phyloP scores from a whole-genome alignment of 306 rosid species.

The Castanopsis chinensis region DNA sequence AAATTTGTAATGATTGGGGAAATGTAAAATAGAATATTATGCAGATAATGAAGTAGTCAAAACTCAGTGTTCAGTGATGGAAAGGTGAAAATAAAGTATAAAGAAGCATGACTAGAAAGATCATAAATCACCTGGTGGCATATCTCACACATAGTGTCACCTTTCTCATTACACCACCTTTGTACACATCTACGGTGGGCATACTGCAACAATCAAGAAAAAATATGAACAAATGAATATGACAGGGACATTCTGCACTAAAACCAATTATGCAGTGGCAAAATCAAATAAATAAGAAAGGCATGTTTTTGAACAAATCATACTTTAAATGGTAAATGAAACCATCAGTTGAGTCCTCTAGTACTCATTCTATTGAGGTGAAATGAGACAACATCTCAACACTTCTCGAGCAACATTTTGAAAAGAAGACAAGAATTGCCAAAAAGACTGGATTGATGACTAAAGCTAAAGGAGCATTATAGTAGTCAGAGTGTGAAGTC shows the following conservation, averaged over 20 bases:
- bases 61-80: not conserved
- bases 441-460: too few species aligned
- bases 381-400: too few species aligned
- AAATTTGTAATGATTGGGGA: not conserved
- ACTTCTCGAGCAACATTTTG: too few species aligned
- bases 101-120: not conserved
- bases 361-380: too few species aligned
- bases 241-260: not conserved
- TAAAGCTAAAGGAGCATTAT: too few species aligned
- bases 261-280: not conserved
- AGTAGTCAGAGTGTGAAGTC: too few species aligned
- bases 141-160: slow-evolving; percentile 89
- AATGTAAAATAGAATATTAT: not conserved
- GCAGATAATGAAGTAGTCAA: not conserved
- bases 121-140: slow-evolving; percentile 78
- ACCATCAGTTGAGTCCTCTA: too few species aligned
- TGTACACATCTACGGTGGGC: slow-evolving; percentile 94
- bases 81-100: slow-evolving; percentile 3
- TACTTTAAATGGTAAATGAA: too few species aligned
- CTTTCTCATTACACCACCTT: slow-evolving; percentile 96
- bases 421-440: too few species aligned
- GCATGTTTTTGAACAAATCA: not conserved
- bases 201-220: slow-evolving; percentile 57
- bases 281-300: not conserved
- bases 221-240: not conserved